Conservation (phyloP, 768 basidiomycete species). For the Panaeolus papilionaceus region DNA sequence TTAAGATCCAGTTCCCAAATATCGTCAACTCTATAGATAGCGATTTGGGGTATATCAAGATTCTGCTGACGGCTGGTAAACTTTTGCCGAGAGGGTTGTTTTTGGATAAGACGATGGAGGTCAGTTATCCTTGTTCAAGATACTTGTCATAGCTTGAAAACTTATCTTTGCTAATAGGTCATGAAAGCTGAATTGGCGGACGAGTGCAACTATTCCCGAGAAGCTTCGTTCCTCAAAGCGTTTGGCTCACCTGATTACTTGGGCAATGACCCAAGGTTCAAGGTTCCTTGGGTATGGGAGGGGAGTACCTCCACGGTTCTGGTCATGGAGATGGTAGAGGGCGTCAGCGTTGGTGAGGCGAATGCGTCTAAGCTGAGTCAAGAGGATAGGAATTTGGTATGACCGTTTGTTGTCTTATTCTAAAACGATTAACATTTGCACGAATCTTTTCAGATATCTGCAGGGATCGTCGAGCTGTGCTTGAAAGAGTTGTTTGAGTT, state of each 20-base stretch:
- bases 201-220: constrained; percentile 90
- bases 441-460: constrained; percentile 69
- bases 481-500: constrained; percentile 91
- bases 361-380: constrained; percentile 61
- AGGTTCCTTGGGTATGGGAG: constrained; percentile 87
- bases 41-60: constrained; percentile 85
- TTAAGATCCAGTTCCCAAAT: constrained; percentile 96
- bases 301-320: constrained; percentile 83
- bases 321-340: constrained; percentile 87
- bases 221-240: constrained; percentile 70
- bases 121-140: constrained; percentile 31
- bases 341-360: constrained; percentile 79
- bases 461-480: constrained; percentile 83
- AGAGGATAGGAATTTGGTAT: constrained; percentile 74
- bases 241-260: constrained; percentile 61
- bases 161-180: constrained; percentile 50
- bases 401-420: constrained; percentile 19
- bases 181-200: constrained; percentile 91
- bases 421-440: background rate
- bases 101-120: constrained; percentile 85
- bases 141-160: no score
- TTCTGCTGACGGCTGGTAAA: constrained; percentile 80
- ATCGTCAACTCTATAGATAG: constrained; percentile 86
- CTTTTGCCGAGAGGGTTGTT: constrained; percentile 90
- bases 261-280: constrained; percentile 71